Base-by-base conservation (phyloP, 164 flowering plant genomes). In the Dillenia suffruticosa region DNA sequence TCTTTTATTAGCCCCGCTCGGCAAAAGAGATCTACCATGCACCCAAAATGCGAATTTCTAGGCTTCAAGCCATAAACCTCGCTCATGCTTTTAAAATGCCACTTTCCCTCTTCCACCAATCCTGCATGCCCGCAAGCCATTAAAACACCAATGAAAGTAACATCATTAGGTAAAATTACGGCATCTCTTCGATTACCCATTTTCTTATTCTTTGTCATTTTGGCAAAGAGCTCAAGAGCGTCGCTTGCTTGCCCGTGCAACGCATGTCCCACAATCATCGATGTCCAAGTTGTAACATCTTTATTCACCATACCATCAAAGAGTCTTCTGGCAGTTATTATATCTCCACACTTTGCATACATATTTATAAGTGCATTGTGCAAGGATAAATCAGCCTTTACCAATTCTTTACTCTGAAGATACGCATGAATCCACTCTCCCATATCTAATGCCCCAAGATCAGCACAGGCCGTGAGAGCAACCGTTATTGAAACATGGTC, bases 281-380 rank as follows among this genome's bases (percentile, higher is more conserved):
- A 76, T 10, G 80, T 81, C 82, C 82, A 79, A 16, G 79, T 74
- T 1, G 67, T 71, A 8, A 77, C 77, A 69, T 79, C 75, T 65
- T 65, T 79, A 10, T 49, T 11, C 13, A 9, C 22, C 3, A 65
- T 2, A 14, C 46, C 13, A 26, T 77, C 66, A 56, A 82, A 80
- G 49, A 80, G 12, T 13, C 58, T 44, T 62, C 62, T 57, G 1
- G 82, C 72, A 43, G 55, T 63, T 10, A 13, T 52, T 10, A 81
- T 61, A 46, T 75, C 76, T 32, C 87, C 82, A 59, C 85, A 84
- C 64, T 77, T 82, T 19, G 68, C 67, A 61, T 84, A 84, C 84
- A 78, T 84, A 63, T 75, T 62, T 14, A 81, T 56, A 14, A 82
- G 63, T 51, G 79, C 69, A 65, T 71, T 76, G 48, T 50, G 45